A percentile compares a stretch with the other conserved stretches of the same genome.
These are phyloP conservation scores for Arthrobotrys pseudoclavata DNA, from an alignment of 2,329 filamentous ascomycete species.

Conservation along the genomic window DNA sequence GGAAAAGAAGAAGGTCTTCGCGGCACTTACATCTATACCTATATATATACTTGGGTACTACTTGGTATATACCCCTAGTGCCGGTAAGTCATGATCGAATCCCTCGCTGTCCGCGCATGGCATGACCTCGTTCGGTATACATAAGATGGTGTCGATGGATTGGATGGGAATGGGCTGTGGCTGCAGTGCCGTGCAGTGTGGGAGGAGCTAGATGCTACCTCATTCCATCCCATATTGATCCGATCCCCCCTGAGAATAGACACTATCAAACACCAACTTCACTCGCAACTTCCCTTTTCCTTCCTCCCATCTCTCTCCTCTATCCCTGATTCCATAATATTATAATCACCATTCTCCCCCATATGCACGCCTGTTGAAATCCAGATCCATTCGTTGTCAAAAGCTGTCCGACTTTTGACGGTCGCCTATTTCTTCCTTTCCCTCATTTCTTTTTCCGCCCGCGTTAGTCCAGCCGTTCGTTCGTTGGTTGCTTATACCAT, in stretches of 20 bases:
- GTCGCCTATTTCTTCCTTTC: background rate
- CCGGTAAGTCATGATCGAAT: background rate
- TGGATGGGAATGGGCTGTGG: background rate
- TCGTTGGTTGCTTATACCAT: too few species aligned
- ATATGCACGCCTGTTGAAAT: background rate
- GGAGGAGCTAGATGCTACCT: too few species aligned
- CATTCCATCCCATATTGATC: too few species aligned
- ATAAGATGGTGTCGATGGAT: background rate
- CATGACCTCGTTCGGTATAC: background rate
- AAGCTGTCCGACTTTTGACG: too few species aligned
- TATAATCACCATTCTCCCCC: too few species aligned
- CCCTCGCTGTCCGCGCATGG: slow-evolving; percentile 1
- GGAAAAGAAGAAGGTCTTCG: background rate
- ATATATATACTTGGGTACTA: too few species aligned
- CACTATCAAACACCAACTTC: too few species aligned
- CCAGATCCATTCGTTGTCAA: background rate
- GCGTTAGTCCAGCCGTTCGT: background rate
- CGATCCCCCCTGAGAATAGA: background rate
- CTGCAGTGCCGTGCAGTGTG: background rate
- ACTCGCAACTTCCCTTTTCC: background rate
- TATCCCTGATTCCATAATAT: background rate
- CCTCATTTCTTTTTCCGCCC: background rate
- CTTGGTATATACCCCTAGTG: too few species aligned
- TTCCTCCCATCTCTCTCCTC: background rate
- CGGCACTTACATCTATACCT: background rate